Percentiles rank a stretch among this genome's conserved stretches.
Conservation (phyloP, 164 flowering plant genomes). For the Macadamia integrifolia region DNA sequence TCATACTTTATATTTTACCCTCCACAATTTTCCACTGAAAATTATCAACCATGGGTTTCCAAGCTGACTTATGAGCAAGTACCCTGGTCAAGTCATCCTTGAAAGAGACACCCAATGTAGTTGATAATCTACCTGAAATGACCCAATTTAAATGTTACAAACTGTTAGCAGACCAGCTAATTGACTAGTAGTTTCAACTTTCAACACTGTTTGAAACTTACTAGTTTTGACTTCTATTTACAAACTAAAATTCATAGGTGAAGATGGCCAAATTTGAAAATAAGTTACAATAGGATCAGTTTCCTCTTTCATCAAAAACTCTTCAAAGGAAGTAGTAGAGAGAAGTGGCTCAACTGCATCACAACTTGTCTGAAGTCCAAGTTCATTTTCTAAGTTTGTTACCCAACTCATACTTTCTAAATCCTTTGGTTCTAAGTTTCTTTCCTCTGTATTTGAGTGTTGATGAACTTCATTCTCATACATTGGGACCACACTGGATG, state of each 20-base stretch:
- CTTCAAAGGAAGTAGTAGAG: not conserved
- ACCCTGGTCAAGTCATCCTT: too few relatives aligned
- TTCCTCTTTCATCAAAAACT: not conserved
- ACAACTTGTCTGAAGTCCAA: slow-evolving; percentile 25
- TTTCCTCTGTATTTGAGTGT: slow-evolving; percentile 3
- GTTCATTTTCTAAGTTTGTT: slow-evolving; percentile 42
- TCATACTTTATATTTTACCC: too few relatives aligned
- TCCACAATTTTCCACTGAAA: too few relatives aligned
- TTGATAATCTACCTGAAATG: too few relatives aligned
- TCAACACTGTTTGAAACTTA: not conserved
- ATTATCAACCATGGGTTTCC: too few relatives aligned
- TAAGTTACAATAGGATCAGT: slow-evolving; percentile 10
- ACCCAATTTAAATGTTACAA: too few relatives aligned
- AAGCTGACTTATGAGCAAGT: too few relatives aligned
- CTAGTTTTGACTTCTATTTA: not conserved
- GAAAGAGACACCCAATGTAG: too few relatives aligned
- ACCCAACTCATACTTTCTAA: slow-evolving; percentile 33
- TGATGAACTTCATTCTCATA: slow-evolving; percentile 4
- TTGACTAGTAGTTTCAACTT: too few relatives aligned
- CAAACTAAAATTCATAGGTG: slow-evolving; percentile 3
- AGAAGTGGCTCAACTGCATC: not conserved
- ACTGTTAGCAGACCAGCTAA: too few relatives aligned
- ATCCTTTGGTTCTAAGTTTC: not conserved
- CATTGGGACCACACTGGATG: slow-evolving; percentile 6
- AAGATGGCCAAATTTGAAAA: slow-evolving; percentile 14